Base-by-base conservation (phyloP, 331 rosid genomes). In the Rosa hybrid region DNA sequence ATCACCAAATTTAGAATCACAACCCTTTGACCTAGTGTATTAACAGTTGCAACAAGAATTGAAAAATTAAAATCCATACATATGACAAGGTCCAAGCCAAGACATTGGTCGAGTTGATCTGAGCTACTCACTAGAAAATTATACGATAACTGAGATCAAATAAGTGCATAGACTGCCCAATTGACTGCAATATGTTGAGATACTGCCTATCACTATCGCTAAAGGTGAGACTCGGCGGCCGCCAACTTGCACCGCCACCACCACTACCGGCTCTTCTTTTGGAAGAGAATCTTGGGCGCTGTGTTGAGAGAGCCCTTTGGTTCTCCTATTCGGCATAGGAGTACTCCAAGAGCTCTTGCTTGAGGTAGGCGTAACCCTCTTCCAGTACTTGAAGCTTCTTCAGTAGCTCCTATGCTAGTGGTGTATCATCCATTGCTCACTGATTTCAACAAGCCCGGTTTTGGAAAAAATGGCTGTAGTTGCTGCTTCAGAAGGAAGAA, bases 111-210 rank as follows among this genome's bases (percentile, higher is more conserved):
- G 44, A 44, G 46, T 53, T 53, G 21, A 23, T 54, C 14, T 12
- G 75, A 77, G 78, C 38, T 46, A 77, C 89, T 80, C 48, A 95
- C 99, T 98, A 96, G 86, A 88, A 91, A 53, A 88, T 88, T 46
- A 96, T 83, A 59, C 84, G 90, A 81, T 81, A 81, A 64, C 67
- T 68, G 64, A 84, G 90, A 92, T 96, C 99, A 86, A 93, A 84
- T 53, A 93, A 85, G 82, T 96, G 91, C 76, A 93, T 91, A 81
- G 98, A 80, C 54, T 93, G 99, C 53, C 99, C 99, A 89, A 96
- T 84, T 25, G 27, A 25, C 27, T 25, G 27, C 27, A 25, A 25
- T 25, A 25, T 25, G 27, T 25, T 25, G 27, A 89, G 86, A 84
- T 86, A 96, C 72, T 96, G 98, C 71, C 71, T 83, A 71, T 6